Conservation (phyloP, 139 green algal species). For the Closterium sp. region DNA sequence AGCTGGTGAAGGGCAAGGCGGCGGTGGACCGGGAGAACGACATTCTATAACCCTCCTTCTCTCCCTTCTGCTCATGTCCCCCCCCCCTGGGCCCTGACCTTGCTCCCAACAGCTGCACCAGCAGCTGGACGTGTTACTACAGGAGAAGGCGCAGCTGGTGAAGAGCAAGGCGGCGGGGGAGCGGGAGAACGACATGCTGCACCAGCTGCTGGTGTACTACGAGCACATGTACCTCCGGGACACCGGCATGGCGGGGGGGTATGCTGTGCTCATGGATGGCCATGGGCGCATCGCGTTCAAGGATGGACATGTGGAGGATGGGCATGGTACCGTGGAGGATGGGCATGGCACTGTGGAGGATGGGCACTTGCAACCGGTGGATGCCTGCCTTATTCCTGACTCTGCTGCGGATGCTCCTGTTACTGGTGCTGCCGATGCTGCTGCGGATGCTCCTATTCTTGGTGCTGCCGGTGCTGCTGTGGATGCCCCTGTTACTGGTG, state of each 20-base stretch:
- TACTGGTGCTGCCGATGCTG: too few relatives aligned
- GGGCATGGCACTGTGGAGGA: neutral
- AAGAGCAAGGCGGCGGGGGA: neutral
- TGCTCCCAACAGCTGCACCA: neutral
- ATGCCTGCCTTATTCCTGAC: neutral
- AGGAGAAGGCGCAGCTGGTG: neutral
- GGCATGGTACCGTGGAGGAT: neutral
- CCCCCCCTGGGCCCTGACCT: neutral
- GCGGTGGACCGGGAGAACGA: neutral
- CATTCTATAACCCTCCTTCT: neutral
- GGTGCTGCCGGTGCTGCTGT: neutral
- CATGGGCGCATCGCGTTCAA: neutral
- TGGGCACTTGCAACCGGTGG: neutral
- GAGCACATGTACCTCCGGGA: neutral
- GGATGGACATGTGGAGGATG: neutral
- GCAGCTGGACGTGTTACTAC: neutral
- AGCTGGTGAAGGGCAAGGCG: neutral
- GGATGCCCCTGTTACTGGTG: neutral
- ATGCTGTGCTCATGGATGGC: neutral
- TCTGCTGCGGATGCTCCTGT: neutral
- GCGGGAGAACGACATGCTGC: neutral
- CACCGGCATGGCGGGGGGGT: too few relatives aligned
- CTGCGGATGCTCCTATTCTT: neutral
- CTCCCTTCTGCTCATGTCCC: neutral
- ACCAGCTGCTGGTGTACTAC: neutral